phyloP scores from a whole-genome alignment of 73 alveolate species.

The Paramecium tetraurelia region DNA sequence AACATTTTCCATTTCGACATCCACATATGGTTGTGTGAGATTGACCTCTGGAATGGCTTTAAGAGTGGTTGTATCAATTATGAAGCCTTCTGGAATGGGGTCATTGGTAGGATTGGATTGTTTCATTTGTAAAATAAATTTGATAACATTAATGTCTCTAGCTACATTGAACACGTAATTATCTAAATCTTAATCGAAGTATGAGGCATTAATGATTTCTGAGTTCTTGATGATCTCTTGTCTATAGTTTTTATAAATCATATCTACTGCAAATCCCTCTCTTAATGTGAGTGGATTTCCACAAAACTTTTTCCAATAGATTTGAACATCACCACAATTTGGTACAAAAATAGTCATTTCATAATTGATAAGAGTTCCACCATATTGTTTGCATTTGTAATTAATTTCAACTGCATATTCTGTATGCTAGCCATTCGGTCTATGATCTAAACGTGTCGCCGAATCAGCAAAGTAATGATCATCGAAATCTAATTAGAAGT shows the following conservation, averaged over 20 bases:
- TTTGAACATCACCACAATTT: conserved; percentile 24
- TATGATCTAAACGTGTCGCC: neutral
- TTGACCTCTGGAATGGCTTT: conserved; percentile 5
- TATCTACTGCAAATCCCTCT: conserved; percentile 23
- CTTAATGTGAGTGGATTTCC: conserved; percentile 28
- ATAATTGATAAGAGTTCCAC: conserved; percentile 26
- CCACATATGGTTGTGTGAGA: conserved; percentile 27
- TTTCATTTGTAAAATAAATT: neutral
- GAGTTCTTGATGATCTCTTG: neutral
- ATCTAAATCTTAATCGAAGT: conserved; percentile 18
- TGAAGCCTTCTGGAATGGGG: neutral
- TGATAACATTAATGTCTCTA: neutral
- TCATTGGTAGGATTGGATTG: neutral
- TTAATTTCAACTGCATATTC: neutral
- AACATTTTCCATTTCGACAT: conserved; percentile 6
- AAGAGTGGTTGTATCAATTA: neutral
- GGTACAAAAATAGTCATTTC: neutral
- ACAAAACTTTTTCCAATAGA: conserved; percentile 31
- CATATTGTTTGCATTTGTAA: conserved; percentile 18
- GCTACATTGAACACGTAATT: conserved; percentile 37
- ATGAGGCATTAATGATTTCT: conserved; percentile 28
- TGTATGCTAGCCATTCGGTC: neutral
- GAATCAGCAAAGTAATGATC: conserved; percentile 47
- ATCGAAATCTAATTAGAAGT: neutral
- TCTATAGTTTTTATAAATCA: conserved; percentile 26